Evolutionary conservation across 2,329 filamentous ascomycete species (phyloP).

Genomic region (Trichoderma cornu-damae): DNA sequence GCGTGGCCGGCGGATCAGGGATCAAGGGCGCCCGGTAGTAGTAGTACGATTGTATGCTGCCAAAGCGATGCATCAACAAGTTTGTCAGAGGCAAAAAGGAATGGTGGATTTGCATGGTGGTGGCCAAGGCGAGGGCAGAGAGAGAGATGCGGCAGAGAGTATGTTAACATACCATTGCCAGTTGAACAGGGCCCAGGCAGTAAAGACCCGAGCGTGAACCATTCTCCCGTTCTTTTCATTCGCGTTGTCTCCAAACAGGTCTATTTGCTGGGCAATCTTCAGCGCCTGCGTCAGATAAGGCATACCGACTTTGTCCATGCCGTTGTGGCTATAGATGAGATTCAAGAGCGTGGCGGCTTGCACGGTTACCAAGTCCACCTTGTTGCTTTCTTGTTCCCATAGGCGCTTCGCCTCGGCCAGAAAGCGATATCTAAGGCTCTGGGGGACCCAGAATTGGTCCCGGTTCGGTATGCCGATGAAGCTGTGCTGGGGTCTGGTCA

Average conservation of each 20-base stretch:
- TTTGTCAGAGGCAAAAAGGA: not conserved
- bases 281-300: conserved; percentile 29
- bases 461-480: conserved; percentile 3
- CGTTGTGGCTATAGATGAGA: conserved; percentile 28
- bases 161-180: conserved; percentile 29
- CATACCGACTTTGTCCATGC: conserved; percentile 34
- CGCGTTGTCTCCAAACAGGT: conserved; percentile 24
- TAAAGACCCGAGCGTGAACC: conserved; percentile 24
- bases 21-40: conserved; percentile 24
- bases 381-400: conserved; percentile 31
- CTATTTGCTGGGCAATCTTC: conserved; percentile 28
- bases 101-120: too few species aligned
- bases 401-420: conserved; percentile 34
- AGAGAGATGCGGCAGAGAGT: not conserved
- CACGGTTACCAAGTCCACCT: conserved; percentile 28
- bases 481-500: not conserved
- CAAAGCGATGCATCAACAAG: not conserved
- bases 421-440: conserved; percentile 33
- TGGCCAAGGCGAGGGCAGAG: not conserved
- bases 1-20: conserved; percentile 25
- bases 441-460: conserved; percentile 33
- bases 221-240: not conserved
- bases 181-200: conserved; percentile 32
- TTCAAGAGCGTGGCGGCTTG: conserved; percentile 33
- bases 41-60: conserved; percentile 8